Evolutionary conservation across 2,329 filamentous ascomycete species (phyloP).

Genomic region (Beauveria brongniartii): DNA sequence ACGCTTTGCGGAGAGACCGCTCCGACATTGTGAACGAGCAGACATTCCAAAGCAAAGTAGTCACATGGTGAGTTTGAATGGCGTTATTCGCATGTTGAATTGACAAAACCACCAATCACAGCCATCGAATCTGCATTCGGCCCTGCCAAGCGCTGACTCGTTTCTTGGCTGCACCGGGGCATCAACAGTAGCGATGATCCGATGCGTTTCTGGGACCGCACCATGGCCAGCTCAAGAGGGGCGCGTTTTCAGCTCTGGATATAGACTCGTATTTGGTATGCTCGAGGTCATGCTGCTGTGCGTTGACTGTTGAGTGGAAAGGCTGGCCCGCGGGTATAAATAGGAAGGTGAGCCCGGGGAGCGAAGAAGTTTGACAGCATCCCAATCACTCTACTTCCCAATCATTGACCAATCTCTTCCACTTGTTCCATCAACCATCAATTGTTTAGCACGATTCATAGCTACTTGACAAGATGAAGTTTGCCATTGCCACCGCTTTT

Average conservation of each 20-base stretch:
- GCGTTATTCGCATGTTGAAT: not conserved
- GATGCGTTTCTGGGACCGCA: not conserved
- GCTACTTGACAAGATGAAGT: not conserved
- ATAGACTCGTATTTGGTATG: not conserved
- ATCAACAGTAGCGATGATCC: not conserved
- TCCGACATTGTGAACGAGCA: not conserved
- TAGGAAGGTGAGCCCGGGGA: not conserved
- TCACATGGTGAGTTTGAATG: not conserved
- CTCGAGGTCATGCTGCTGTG: not conserved
- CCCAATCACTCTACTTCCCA: not conserved
- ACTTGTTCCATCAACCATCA: not conserved
- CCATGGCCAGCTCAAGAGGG: not conserved
- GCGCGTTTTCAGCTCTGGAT: not conserved
- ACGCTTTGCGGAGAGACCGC: not conserved
- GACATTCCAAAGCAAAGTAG: not conserved
- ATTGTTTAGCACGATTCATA: not conserved
- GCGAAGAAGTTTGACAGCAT: not conserved
- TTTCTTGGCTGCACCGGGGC: not conserved
- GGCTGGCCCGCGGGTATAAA: not conserved
- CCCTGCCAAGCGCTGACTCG: constrained; percentile 3
- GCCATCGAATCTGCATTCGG: no score
- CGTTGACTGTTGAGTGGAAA: not conserved
- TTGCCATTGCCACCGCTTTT: constrained; percentile 4
- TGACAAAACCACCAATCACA: not conserved
- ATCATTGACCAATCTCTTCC: not conserved